Evolutionary conservation across 78 protist species (phyloP), one percentile per base, ranked within the genome.

Genomic region (Dictyostelium intermedium): DNA sequence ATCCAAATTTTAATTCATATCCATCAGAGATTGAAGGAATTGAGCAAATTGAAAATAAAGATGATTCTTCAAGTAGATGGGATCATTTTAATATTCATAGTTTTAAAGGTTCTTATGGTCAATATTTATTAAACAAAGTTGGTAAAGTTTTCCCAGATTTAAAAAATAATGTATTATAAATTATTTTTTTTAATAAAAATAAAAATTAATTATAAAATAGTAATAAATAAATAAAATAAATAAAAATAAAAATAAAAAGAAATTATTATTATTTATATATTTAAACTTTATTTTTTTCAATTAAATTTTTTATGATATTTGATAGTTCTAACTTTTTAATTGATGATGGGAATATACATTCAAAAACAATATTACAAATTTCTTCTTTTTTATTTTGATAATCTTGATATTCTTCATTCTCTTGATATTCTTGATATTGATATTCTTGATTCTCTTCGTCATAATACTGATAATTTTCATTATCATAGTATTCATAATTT

Each of bases 91-190:
- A 72, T 37, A 39, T 91, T 4, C 85, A 78, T 50, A n/a, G 7
- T 27, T 66, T 82, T 69, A 41, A 63, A 20, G 89, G 72, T 78
- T 47, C 95, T 37, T 91, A 91, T 82, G 95, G 95, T 14, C 53
- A 82, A 8, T 91, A 91, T 69, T 41, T 91, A 7, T 41, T 91
- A 60, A 82, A 82, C 2, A 91, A 91, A 70, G 25, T 91, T 61
- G 85, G 92, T 14, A 25, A 66, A 30, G 95, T 91, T 34, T 91
- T 91, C 25, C 95, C 95, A 41, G 50, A 78, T 14, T 56, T 91
- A 35, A 89, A 85, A 77, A 53, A 72, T 34, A 72, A 72, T 13
- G 45, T 72, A 34, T 34, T 72, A 72, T 72, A 72, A 34, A 72
- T n/a, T n/a, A n/a, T n/a, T n/a, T n/a, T n/a, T n/a, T n/a, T n/a